Evolutionary conservation across 768 basidiomycete species (phyloP).

Genomic region (Psilocybe cyanescens): DNA sequence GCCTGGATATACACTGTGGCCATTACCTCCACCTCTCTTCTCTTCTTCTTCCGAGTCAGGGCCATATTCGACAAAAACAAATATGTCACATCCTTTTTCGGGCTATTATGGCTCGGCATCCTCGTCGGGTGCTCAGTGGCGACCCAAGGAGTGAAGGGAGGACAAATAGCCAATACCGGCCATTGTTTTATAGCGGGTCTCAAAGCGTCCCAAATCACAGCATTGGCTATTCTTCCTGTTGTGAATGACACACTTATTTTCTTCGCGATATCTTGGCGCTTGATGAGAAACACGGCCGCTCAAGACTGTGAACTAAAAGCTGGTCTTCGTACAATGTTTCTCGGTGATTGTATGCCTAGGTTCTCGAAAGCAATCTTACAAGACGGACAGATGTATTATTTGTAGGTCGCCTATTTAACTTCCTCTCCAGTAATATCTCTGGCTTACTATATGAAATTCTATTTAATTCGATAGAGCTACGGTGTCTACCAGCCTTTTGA

Average conservation of each 20-base stretch:
- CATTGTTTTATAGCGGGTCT: constrained; percentile 22
- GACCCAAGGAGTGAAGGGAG: constrained; percentile 18
- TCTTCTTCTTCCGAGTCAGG: constrained; percentile 9
- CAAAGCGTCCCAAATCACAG: constrained; percentile 10
- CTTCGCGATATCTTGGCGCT: constrained; percentile 28
- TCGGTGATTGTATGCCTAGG: constrained; percentile 23
- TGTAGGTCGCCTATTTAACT: background rate
- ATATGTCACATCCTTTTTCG: constrained; percentile 23
- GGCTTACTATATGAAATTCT: too few species aligned
- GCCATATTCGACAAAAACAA: constrained; percentile 12
- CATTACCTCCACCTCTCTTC: constrained; percentile 8
- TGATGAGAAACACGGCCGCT: background rate
- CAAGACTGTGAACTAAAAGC: background rate
- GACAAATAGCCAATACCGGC: constrained; percentile 20
- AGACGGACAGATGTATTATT: constrained; percentile 34
- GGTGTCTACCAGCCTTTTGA: constrained; percentile 8
- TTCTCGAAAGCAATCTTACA: constrained; percentile 26
- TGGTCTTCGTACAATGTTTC: constrained; percentile 4
- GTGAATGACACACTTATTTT: constrained; percentile 31
- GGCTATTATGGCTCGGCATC: constrained; percentile 29
- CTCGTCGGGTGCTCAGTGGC: constrained; percentile 22
- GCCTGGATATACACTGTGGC: background rate
- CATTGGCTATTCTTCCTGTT: constrained; percentile 16
- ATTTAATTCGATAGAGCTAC: constrained; percentile 5
- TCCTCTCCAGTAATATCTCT: too few species aligned